Base-by-base conservation (phyloP, 352 stramenopile genomes). In the Phytophthora ohioensis region DNA sequence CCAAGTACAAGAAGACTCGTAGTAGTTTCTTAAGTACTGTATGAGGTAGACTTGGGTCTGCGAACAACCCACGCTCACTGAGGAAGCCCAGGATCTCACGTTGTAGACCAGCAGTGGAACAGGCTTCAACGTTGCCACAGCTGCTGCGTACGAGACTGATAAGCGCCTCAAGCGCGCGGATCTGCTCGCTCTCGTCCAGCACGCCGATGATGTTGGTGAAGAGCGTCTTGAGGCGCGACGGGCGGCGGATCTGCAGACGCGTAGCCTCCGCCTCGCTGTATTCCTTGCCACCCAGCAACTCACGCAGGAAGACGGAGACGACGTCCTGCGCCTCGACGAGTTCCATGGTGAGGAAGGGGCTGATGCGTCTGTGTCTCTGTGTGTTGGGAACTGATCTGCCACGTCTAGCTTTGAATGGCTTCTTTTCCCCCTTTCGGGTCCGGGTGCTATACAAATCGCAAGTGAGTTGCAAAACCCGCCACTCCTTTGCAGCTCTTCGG, bases 11-110 rank as follows among this genome's bases (percentile, higher is more conserved):
- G 53, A 95, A 90, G 45, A 95, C 68, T 5, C 84, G 66, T 47
- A 94, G 72, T 51, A 94, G 77, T 55, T 93, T 93, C 70, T 94
- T 94, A 32, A 94, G 78, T 52, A 95, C 82, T 15, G 75, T 58
- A 15, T 80, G 75, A 30, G 83, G 79, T 53, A 92, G 61, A 73
- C 76, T 81, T 56, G 82, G 73, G 60, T 90, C 87, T 12, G 67
- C 64, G 60, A 91, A 93, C 11, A 95, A 69, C 6, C 77, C 88
- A 27, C 83, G 78, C 51, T 91, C 80, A 49, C 84, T 91, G 5
- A 95, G 69, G 54, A 93, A 95, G 21, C 64, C 49, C 17, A 95
- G 56, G 45, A 94, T 88, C n/a, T 90, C 80, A n/a, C 78, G 79
- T 54, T 92, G 88, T 15, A 95, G 70, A 0, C 84, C 85, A n/a